phyloP scores from a whole-genome alignment of 257 asterid species.

The Plantago ovata region DNA sequence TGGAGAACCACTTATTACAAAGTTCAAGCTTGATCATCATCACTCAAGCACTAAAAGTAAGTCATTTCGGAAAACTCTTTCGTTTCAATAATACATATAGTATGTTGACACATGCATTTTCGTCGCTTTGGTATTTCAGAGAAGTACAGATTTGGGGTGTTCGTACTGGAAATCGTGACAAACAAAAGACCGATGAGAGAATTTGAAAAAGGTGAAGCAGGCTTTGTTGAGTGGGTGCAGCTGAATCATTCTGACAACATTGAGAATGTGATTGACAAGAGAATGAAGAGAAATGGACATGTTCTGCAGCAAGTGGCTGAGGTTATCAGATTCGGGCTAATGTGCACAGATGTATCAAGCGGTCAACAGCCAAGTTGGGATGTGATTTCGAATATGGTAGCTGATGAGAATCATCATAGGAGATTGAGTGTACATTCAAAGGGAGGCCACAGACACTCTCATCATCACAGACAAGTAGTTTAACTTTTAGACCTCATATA shows the following conservation, averaged over 20 bases:
- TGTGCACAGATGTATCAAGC: slow-evolving; percentile 41
- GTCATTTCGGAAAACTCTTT: background rate
- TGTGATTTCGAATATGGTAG: slow-evolving; percentile 20
- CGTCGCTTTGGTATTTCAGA: slow-evolving; percentile 26
- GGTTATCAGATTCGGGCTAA: slow-evolving; percentile 33
- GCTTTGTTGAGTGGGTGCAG: slow-evolving; percentile 43
- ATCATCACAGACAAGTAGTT: background rate
- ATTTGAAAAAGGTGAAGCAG: slow-evolving; percentile 25
- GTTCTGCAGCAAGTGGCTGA: slow-evolving; percentile 25
- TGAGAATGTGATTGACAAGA: slow-evolving; percentile 42
- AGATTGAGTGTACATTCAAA: slow-evolving; percentile 1
- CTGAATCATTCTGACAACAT: slow-evolving; percentile 28
- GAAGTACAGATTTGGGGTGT: slow-evolving; percentile 37
- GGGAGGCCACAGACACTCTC: background rate
- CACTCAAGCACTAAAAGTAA: slow-evolving; percentile 33
- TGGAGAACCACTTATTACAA: slow-evolving; percentile 46
- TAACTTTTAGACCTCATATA: background rate
- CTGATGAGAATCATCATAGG: slow-evolving; percentile 9
- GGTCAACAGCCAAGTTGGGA: slow-evolving; percentile 42
- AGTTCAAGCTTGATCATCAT: slow-evolving; percentile 32
- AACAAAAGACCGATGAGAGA: slow-evolving; percentile 31
- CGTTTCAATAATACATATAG: background rate
- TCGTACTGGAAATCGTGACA: slow-evolving; percentile 40
- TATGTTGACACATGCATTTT: background rate
- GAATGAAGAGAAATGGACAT: slow-evolving; percentile 32